These are phyloP conservation scores for Umbilicus rupestris DNA, from an alignment of 164 flowering plant species.

Conservation along the genomic window DNA sequence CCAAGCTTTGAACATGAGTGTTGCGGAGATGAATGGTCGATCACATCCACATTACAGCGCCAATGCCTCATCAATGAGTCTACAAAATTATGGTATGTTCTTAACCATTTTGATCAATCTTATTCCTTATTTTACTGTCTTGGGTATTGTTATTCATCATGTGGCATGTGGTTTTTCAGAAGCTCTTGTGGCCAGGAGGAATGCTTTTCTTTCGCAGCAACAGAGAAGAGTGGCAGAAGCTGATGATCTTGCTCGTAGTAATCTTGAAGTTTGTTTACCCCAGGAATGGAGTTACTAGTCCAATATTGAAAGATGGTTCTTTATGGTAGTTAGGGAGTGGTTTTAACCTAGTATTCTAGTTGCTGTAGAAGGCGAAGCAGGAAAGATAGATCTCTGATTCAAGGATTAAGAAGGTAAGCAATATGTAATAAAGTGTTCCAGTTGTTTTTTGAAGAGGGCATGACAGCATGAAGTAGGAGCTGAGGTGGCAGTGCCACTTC, in stretches of 20 bases:
- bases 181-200: not conserved
- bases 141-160: not conserved
- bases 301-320: not conserved
- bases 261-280: not conserved
- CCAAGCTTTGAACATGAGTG: not conserved
- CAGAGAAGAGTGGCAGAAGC: not conserved
- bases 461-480: not conserved
- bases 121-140: not conserved
- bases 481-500: not conserved
- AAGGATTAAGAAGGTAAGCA: not conserved
- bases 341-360: not conserved
- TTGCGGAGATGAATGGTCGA: not conserved
- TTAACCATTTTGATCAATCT: not conserved
- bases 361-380: not conserved
- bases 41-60: not conserved
- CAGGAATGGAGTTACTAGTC: slow-evolving; percentile 5
- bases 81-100: not conserved
- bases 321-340: not conserved
- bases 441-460: not conserved
- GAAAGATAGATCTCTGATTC: not conserved
- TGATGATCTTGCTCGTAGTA: not conserved
- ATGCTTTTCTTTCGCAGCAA: not conserved
- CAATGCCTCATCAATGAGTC: not conserved
- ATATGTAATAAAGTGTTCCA: slow-evolving; percentile 1
- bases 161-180: not conserved